Conservation (phyloP, 176 grass and related monocot genomes). For the Elaeis guineensis region DNA sequence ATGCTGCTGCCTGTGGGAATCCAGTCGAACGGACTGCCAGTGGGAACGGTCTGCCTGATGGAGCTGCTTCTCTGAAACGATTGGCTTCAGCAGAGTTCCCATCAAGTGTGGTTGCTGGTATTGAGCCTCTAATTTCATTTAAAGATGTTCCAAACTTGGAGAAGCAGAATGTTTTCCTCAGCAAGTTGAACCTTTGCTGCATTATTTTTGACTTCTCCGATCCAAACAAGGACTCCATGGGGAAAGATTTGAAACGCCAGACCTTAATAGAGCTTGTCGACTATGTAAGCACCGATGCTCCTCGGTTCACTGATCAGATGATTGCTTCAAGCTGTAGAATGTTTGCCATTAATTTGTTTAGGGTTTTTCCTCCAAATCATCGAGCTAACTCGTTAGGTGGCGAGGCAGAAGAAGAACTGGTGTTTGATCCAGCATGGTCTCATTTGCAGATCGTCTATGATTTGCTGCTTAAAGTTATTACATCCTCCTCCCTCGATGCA, state of each 20-base stretch:
- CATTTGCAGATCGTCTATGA: conserved; percentile 92
- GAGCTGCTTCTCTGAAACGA: neutral
- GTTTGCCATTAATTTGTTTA: conserved; percentile 78
- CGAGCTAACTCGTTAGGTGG: conserved; percentile 19
- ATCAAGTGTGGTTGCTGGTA: conserved; percentile 11
- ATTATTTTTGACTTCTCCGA: conserved; percentile 81
- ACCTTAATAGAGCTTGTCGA: conserved; percentile 67
- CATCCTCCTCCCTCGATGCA: conserved; percentile 63
- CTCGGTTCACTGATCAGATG: conserved; percentile 76
- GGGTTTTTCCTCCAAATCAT: conserved; percentile 80
- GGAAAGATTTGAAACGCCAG: conserved; percentile 88
- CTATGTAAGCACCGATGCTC: conserved; percentile 38
- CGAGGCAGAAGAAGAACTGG: conserved; percentile 79
- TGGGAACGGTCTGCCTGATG: conserved; percentile 2
- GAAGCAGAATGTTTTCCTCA: conserved; percentile 70
- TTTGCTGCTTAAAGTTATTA: conserved; percentile 76
- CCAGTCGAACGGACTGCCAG: conserved; percentile 15
- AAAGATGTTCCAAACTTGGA: conserved; percentile 28
- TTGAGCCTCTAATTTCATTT: conserved; percentile 25
- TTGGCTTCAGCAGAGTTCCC: conserved; percentile 10
- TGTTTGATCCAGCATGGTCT: conserved; percentile 89
- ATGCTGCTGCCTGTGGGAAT: conserved; percentile 20
- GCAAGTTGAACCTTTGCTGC: conserved; percentile 80
- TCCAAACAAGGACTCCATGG: conserved; percentile 61
- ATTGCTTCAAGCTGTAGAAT: conserved; percentile 60